Evolutionary conservation across 306 rosid genomes (phyloP).

Genomic region (Cajanus cajan): DNA sequence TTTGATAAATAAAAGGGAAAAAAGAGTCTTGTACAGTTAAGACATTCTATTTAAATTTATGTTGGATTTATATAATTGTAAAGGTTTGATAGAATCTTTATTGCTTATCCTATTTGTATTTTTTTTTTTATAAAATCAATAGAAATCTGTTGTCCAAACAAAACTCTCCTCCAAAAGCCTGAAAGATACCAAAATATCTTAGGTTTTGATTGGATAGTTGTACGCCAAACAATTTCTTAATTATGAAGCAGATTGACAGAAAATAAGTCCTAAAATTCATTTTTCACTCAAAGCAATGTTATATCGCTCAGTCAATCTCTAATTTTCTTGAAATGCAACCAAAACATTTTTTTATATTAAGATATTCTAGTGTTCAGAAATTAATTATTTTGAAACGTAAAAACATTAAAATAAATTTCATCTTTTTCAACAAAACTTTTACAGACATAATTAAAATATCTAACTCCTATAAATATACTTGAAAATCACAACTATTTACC

Average conservation of each 20-base stretch:
- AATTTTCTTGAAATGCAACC: slow-evolving; percentile 26
- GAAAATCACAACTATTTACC: no score
- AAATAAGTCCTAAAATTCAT: background rate
- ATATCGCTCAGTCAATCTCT: slow-evolving; percentile 11
- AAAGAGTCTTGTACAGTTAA: background rate
- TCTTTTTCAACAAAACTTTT: no score
- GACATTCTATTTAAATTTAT: background rate
- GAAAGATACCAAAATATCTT: slow-evolving; percentile 10
- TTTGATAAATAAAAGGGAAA: background rate
- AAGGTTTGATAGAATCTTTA: background rate
- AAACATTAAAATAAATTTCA: no score
- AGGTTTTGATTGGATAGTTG: slow-evolving; percentile 16
- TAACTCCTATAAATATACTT: no score
- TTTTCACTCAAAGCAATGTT: slow-evolving; percentile 9
- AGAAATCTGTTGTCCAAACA: background rate
- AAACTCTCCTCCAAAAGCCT: background rate
- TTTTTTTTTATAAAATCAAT: background rate
- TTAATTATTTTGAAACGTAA: no score
- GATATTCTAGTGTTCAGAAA: no score
- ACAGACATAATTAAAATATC: no score
- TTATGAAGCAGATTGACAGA: slow-evolving; percentile 18
- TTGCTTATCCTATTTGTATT: background rate
- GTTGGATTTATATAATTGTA: background rate
- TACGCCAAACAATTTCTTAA: background rate
- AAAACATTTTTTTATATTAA: no score